Evolutionary conservation across 176 grass and related monocot genomes (phyloP), one percentile per base, ranked within the genome.

Genomic region (Cymbopogon citratus): DNA sequence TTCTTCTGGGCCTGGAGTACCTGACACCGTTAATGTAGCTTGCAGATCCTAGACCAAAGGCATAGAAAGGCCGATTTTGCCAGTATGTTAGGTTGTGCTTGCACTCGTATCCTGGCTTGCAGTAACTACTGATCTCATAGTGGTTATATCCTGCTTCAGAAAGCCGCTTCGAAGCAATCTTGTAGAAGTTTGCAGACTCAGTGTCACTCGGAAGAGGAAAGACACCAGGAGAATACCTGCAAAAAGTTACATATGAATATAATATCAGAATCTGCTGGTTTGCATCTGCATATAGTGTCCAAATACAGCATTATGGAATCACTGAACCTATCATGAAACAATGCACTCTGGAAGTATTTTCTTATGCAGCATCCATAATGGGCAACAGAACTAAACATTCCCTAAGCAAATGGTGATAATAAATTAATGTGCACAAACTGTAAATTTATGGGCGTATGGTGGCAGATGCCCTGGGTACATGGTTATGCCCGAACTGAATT

Each of bases 61-160:
- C 95, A 75, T 94, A 92, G 74, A 97, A 97, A 7, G 95, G 73
- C 72, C 77, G 86, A 36, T 92, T 94, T 34, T 91, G 81, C 92
- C 95, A 94, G 51, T 94, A 97, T 21, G 88, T 92, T 49, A 87
- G 54, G 63, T 97, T 94, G 80, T 97, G 95, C 83, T 97, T 94
- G 84, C 92, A 97, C 57, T 92, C 86, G 73, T 89, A 97, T 16
- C 92, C 81, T 71, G 89, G 66, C 78, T 89, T 92, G 29, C 90
- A 88, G 84, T 98, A 98, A 78, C 95, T 97, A 81, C 92, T 98
- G 63, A 98, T 94, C 65, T 98, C 95, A 19, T 94, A 92, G 71
- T 92, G 95, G 56, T 85, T 75, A 83, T 98, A 98, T 35, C 88
- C 92, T 74, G 87, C 81, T 81, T 85, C 75, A 48, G 88, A 85